These are phyloP conservation scores for Chytriomyces confervae DNA, from an alignment of 192 early-diverging fungal genomes.

Conservation along the genomic window DNA sequence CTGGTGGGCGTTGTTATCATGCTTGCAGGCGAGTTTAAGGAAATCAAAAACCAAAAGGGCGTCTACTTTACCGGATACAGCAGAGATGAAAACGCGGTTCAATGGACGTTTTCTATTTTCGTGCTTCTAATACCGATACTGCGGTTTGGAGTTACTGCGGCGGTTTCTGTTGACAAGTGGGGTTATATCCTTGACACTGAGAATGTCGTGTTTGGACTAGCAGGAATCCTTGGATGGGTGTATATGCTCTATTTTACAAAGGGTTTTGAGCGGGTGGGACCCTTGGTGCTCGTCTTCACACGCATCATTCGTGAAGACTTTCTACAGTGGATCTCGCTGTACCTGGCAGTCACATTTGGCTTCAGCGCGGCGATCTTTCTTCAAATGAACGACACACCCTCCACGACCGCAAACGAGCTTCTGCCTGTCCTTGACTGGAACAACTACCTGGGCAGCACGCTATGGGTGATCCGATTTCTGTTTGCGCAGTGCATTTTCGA, in stretches of 20 bases:
- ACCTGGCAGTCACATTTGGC: conserved; percentile 7
- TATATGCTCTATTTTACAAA: conserved; percentile 34
- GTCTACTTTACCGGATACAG: conserved; percentile 22
- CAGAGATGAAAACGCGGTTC: conserved; percentile 26
- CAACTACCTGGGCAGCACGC: conserved; percentile 7
- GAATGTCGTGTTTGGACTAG: conserved; percentile 27
- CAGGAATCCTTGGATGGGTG: conserved; percentile 31
- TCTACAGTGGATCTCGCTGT: conserved; percentile 19
- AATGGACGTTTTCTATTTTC: conserved; percentile 20
- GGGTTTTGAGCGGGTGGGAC: conserved; percentile 25
- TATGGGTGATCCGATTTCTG: conserved; percentile 31
- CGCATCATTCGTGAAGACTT: conserved; percentile 29
- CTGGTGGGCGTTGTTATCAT: conserved; percentile 8
- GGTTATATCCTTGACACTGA: conserved; percentile 25
- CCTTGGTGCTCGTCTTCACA: conserved; percentile 26
- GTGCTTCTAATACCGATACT: conserved; percentile 15
- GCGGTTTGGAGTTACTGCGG: conserved; percentile 11
- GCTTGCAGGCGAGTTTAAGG: not conserved
- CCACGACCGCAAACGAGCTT: not conserved
- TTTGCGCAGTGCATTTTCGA: conserved; percentile 32
- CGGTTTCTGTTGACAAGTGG: not conserved
- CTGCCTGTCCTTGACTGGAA: conserved; percentile 29
- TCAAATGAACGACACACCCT: conserved; percentile 32
- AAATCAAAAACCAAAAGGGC: not conserved
- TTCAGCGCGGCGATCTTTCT: conserved; percentile 34